Percentiles rank a stretch among this genome's conserved stretches.
phyloP scores from a whole-genome alignment of 805 yeast genomes.

The Metschnikowia cubensis region DNA sequence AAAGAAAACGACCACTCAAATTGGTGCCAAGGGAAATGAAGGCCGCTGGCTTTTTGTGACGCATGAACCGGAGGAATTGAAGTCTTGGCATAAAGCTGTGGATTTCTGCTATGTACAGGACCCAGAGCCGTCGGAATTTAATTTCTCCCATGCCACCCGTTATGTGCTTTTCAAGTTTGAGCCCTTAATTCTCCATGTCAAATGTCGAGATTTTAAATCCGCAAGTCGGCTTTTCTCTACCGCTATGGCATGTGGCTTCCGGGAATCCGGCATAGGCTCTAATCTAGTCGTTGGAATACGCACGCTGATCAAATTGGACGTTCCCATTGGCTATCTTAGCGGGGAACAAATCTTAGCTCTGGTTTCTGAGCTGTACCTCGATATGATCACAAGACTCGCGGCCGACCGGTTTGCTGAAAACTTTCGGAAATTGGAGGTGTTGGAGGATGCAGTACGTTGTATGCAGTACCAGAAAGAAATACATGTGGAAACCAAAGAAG shows the following conservation, averaged over 20 bases:
- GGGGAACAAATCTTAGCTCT: slow-evolving; percentile 33
- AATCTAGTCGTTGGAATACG: slow-evolving; percentile 77
- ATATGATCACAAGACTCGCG: slow-evolving; percentile 51
- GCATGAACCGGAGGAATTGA: slow-evolving; percentile 52
- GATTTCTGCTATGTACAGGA: slow-evolving; percentile 16
- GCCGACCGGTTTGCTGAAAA: slow-evolving; percentile 66
- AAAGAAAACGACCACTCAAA: slow-evolving; percentile 41
- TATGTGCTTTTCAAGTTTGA: slow-evolving; percentile 75
- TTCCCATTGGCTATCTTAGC: slow-evolving; percentile 63
- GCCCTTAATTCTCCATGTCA: slow-evolving; percentile 80
- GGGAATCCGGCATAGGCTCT: slow-evolving; percentile 83
- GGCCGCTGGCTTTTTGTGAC: slow-evolving; percentile 83
- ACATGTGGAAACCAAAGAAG: slow-evolving; percentile 50
- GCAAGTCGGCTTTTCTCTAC: slow-evolving; percentile 62
- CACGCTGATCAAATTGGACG: slow-evolving; percentile 67
- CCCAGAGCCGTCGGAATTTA: slow-evolving; percentile 1
- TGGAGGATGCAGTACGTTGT: slow-evolving; percentile 40
- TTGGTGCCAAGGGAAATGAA: slow-evolving; percentile 83
- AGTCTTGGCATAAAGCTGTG: slow-evolving; percentile 44
- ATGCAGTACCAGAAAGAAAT: slow-evolving; percentile 18
- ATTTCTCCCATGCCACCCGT: slow-evolving; percentile 26
- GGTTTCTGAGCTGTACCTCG: slow-evolving; percentile 51
- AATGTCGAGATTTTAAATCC: slow-evolving; percentile 56
- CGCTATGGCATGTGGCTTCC: slow-evolving; percentile 81
- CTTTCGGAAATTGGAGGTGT: slow-evolving; percentile 47